Evolutionary conservation across 2,329 filamentous ascomycete species (phyloP).

Genomic region (Lomentospora prolificans): DNA sequence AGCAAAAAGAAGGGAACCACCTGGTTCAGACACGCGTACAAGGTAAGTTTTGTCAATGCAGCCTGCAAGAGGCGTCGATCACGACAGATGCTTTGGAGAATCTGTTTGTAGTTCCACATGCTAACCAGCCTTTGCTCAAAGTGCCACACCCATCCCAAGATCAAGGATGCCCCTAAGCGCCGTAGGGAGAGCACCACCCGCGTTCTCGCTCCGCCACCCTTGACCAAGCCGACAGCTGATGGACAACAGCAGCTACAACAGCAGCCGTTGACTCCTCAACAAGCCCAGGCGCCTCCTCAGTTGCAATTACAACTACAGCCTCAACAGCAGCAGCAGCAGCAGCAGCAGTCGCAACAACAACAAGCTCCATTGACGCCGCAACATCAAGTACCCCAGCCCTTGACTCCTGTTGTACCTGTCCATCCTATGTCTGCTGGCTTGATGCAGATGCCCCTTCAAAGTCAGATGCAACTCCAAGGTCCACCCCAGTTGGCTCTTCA

Average conservation of each 20-base stretch:
- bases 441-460: constrained; percentile 3
- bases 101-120: background rate
- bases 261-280: constrained; percentile 29
- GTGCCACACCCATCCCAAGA: constrained; percentile 64
- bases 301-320: constrained; percentile 9
- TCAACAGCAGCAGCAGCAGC: constrained; percentile 14
- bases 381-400: constrained; percentile 11
- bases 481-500: background rate
- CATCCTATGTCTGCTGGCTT: background rate
- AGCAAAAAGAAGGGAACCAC: constrained; percentile 90
- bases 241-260: constrained; percentile 17
- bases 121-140: constrained; percentile 22
- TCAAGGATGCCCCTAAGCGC: constrained; percentile 61
- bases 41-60: constrained; percentile 39
- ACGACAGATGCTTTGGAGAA: background rate
- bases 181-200: constrained; percentile 49
- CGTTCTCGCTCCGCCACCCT: constrained; percentile 28
- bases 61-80: background rate
- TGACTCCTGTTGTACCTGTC: background rate
- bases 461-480: constrained; percentile 5
- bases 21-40: constrained; percentile 85
- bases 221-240: constrained; percentile 38
- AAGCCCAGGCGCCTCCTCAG: background rate
- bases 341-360: constrained; percentile 3
- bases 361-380: background rate